These are phyloP conservation scores for Neurospora sp. DNA, from an alignment of 495 filamentous ascomycete species.

Conservation along the genomic window DNA sequence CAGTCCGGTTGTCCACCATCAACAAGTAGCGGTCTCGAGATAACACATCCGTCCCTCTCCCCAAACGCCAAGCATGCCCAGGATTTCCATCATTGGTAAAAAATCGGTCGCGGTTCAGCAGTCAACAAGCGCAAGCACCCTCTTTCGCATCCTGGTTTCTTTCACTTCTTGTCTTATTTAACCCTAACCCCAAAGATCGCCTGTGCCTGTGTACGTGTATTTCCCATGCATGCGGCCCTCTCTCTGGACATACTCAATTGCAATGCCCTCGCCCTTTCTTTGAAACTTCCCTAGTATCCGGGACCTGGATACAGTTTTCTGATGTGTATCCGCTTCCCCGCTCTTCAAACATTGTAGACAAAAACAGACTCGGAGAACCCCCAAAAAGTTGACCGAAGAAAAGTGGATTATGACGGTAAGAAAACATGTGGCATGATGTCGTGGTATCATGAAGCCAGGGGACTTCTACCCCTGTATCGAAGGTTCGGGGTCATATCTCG, in stretches of 20 bases:
- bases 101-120: not conserved
- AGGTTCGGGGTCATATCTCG: not conserved
- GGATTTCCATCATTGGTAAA: not conserved
- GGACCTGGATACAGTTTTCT: not conserved
- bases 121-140: not conserved
- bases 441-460: conserved; percentile 13
- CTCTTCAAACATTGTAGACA: conserved; percentile 1
- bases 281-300: not conserved
- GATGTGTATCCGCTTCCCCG: not conserved
- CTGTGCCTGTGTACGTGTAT: not conserved
- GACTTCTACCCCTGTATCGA: conserved; percentile 2
- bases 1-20: not conserved
- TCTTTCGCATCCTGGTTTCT: not conserved
- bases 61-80: not conserved
- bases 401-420: not conserved
- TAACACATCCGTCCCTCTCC: not conserved
- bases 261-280: not conserved
- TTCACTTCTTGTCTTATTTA: not conserved
- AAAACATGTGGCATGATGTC: conserved; percentile 9
- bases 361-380: conserved; percentile 1
- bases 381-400: conserved; percentile 2
- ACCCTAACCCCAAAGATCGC: not conserved
- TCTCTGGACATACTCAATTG: not conserved
- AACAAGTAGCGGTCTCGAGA: not conserved
- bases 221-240: not conserved